Evolutionary conservation across 1,284 basidiomycete species (phyloP).

Genomic region (Ceratobasidium sp.): DNA sequence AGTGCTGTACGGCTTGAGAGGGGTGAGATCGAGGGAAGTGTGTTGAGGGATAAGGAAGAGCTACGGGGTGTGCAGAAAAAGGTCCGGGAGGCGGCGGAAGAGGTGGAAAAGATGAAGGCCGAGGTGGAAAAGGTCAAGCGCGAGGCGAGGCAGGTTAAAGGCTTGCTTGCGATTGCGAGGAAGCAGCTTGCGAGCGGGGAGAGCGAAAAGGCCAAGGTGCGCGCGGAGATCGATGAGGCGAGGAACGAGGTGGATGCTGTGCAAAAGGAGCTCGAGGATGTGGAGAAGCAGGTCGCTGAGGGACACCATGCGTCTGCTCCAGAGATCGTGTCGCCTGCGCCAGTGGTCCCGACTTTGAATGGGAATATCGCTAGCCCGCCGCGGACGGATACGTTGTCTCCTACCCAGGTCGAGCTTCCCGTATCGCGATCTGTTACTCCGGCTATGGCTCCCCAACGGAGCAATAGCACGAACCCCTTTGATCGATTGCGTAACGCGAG

Average conservation of each 20-base stretch:
- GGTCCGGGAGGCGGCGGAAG: constrained; percentile 84
- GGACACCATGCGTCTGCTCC: constrained; percentile 15
- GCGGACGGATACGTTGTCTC: constrained; percentile 24
- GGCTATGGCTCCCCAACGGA: constrained; percentile 57
- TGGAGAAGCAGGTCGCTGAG: constrained; percentile 65
- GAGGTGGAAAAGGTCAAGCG: constrained; percentile 92
- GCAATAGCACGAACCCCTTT: constrained; percentile 91
- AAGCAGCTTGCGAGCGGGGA: constrained; percentile 94
- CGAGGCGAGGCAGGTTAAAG: constrained; percentile 96
- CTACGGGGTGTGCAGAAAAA: constrained; percentile 87
- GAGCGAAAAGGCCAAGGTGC: constrained; percentile 76
- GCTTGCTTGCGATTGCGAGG: constrained; percentile 91
- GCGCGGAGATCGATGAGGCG: constrained; percentile 80
- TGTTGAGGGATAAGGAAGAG: constrained; percentile 96
- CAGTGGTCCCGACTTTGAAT: constrained; percentile 33
- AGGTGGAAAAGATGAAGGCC: constrained; percentile 79
- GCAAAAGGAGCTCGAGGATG: constrained; percentile 64
- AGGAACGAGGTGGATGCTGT: constrained; percentile 68
- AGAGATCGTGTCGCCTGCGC: constrained; percentile 39
- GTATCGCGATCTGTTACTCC: constrained; percentile 48
- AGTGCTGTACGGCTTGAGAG: constrained; percentile 92
- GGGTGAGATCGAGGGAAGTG: constrained; percentile 88
- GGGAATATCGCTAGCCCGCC: constrained; percentile 17
- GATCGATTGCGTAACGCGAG: constrained; percentile 70
- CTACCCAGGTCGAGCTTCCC: constrained; percentile 44